Evolutionary conservation across 2,329 filamentous ascomycete genomes (phyloP), one percentile per base, ranked within the genome.

Genomic region (Cladosporium halotolerans): DNA sequence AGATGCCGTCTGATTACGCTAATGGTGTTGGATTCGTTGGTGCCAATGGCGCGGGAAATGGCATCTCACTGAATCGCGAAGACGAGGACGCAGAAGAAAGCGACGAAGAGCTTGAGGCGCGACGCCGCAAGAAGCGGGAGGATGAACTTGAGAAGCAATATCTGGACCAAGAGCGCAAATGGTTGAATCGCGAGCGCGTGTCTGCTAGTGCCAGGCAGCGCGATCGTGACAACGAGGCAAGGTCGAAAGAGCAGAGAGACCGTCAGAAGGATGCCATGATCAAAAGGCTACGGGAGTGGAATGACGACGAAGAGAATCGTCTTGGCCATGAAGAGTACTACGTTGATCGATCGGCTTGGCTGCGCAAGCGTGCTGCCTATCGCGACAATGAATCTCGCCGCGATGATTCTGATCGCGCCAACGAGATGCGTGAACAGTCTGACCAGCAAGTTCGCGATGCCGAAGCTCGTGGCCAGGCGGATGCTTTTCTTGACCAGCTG

Each of bases 311-410:
- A n/a, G 91, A 97, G 71, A 79, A 82, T 14, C 79, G 85, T 19
- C 82, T 88, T 54, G 79, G 87, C 28, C 96, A 95, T 73, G 83
- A 90, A 56, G 80, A 87, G 38, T 99, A 96, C 75, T 97, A 96
- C 72, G 79, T 84, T 45, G 92, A 99, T 63, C 87, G 86, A 46
- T 86, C 85, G 39, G 79, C 83, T 18, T 99, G 92, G 90, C 83
- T 86, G 54, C 83, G 90, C 14, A 92, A 90, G 66, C 86, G 93
- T 44, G 82, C 81, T 1, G 75, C 78, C 13, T 88, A 90, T 64
- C 81, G 88, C 34, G 80, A 80, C 7, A 81, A 86, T 5, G 93
- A 99, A 67, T 79, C 82, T 23, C 79, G 81, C 14, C 78, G 85
- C 28, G 93, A 99, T 65, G 89, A 91, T n/a, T 76, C 81, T 8